Evolutionary conservation across 371 early-diverging fungal species (phyloP).

Genomic region (Apophysomyces elegans): DNA sequence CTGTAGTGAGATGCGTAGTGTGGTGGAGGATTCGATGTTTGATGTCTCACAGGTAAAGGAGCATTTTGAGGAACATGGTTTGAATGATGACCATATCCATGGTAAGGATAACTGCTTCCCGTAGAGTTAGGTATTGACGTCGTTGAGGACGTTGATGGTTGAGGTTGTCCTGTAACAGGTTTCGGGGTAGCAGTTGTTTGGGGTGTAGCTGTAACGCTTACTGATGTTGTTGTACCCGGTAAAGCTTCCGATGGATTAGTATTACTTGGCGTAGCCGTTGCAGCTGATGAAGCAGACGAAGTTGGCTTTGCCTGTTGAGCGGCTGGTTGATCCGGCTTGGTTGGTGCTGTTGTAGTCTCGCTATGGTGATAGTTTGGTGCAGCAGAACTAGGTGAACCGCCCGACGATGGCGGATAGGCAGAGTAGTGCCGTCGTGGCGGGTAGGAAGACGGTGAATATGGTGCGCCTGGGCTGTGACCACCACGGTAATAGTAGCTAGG

Average conservation of each 20-base stretch:
- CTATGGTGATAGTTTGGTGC: conserved; percentile 3
- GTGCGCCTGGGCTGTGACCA: conserved; percentile 13
- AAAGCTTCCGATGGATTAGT: background rate
- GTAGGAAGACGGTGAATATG: conserved; percentile 19
- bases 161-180: conserved; percentile 1
- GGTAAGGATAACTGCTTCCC: background rate
- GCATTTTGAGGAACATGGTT: conserved; percentile 11
- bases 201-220: conserved; percentile 2
- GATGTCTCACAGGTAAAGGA: conserved; percentile 17
- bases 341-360: background rate
- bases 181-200: conserved; percentile 4
- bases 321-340: background rate
- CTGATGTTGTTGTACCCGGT: conserved; percentile 9
- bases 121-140: conserved; percentile 24
- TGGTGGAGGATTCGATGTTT: conserved; percentile 12
- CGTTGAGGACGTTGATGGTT: conserved; percentile 26
- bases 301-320: conserved; percentile 3
- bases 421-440: conserved; percentile 17
- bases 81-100: conserved; percentile 13
- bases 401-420: conserved; percentile 19
- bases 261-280: conserved; percentile 10
- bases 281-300: conserved; percentile 5
- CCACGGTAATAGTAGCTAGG: conserved; percentile 16
- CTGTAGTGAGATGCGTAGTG: conserved; percentile 21
- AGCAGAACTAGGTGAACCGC: conserved; percentile 1